A percentile compares a stretch with the other conserved stretches of the same genome.
Conservation (phyloP, 345 rosid genomes). For the Lagerstroemia speciosa region DNA sequence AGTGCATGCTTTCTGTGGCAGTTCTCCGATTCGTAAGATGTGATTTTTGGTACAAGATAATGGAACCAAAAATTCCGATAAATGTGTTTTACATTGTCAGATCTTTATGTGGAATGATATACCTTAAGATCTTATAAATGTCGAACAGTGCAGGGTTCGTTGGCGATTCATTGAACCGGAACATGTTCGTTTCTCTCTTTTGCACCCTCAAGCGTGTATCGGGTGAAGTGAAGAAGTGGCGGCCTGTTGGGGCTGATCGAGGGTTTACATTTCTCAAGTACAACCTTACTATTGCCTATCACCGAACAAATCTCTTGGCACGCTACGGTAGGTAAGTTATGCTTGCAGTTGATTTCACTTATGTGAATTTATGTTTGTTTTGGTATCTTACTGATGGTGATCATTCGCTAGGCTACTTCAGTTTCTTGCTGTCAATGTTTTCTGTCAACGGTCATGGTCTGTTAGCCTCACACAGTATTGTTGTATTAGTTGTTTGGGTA, state of each 20-base stretch:
- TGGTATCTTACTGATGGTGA: neutral
- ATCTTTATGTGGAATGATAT: neutral
- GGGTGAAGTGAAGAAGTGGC: slow-evolving; percentile 76
- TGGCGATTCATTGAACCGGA: slow-evolving; percentile 91
- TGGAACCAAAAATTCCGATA: too few species aligned
- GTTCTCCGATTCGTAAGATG: too few species aligned
- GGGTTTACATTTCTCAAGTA: slow-evolving; percentile 74
- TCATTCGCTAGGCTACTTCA: neutral
- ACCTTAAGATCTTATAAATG: slow-evolving; percentile 19
- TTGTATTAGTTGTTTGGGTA: neutral
- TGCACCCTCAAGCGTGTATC: slow-evolving; percentile 58
- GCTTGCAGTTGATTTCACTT: neutral
- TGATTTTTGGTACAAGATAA: too few species aligned
- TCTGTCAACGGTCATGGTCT: neutral
- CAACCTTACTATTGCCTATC: slow-evolving; percentile 86
- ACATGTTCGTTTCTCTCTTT: slow-evolving; percentile 86
- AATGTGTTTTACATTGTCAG: neutral
- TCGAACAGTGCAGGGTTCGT: slow-evolving; percentile 75
- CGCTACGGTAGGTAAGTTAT: slow-evolving; percentile 92
- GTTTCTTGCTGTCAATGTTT: neutral
- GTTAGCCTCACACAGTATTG: neutral
- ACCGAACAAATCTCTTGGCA: slow-evolving; percentile 82
- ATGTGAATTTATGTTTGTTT: neutral
- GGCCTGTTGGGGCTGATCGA: slow-evolving; percentile 87
- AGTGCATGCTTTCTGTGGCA: too few species aligned